Evolutionary conservation across 768 basidiomycete genomes (phyloP).

Genomic region (Guyanaporus albipodus): DNA sequence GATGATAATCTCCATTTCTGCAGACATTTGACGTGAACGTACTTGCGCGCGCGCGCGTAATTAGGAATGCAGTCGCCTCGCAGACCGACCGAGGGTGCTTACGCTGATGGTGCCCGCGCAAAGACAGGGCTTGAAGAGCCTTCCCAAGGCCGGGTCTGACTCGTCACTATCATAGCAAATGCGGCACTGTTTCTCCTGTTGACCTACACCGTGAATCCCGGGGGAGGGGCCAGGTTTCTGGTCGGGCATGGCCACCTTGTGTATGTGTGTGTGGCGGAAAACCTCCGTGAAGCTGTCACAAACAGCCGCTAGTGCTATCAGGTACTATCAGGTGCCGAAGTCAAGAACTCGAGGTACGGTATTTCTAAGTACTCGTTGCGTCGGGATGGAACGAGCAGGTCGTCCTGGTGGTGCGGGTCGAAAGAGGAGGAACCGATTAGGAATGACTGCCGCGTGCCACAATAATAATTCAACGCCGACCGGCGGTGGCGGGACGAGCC

Average conservation of each 20-base stretch:
- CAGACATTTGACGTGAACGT: constrained; percentile 77
- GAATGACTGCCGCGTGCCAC: constrained; percentile 3
- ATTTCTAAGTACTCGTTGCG: constrained; percentile 4
- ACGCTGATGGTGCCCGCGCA: constrained; percentile 75
- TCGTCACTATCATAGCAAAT: constrained; percentile 75
- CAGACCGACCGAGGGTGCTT: constrained; percentile 16
- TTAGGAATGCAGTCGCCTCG: constrained; percentile 14
- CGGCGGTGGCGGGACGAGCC: too few species aligned
- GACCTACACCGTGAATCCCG: constrained; percentile 12
- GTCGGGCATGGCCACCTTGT: constrained; percentile 18
- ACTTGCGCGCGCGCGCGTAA: constrained; percentile 38
- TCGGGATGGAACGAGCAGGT: not conserved
- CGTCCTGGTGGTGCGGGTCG: not conserved
- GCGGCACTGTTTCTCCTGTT: constrained; percentile 67
- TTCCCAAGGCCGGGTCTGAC: constrained; percentile 59
- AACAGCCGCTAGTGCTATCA: not conserved
- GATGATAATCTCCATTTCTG: constrained; percentile 70
- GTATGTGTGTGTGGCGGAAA: not conserved
- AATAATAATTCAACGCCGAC: not conserved
- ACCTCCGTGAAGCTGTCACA: not conserved
- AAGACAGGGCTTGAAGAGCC: constrained; percentile 70
- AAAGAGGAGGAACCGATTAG: constrained; percentile 1
- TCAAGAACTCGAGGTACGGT: not conserved
- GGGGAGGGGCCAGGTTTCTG: constrained; percentile 3
- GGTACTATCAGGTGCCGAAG: not conserved